Evolutionary conservation across 495 filamentous ascomycete species (phyloP).

Genomic region (Neurospora intermedia): DNA sequence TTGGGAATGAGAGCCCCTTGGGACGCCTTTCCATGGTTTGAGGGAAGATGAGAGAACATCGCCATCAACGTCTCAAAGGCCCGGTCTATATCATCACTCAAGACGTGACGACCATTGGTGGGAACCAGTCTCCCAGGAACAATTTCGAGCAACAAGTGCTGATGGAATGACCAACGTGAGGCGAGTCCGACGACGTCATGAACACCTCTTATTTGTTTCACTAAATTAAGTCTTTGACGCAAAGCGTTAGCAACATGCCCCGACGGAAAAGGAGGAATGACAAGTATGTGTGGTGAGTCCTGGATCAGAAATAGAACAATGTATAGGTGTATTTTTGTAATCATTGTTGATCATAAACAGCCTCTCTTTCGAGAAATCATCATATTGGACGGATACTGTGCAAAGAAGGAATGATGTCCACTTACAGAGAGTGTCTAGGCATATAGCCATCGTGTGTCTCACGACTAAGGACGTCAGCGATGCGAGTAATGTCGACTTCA

Average conservation of each 20-base stretch:
- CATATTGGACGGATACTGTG: neutral
- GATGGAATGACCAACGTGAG: constrained; percentile 10
- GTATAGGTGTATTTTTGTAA: neutral
- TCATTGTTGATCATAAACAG: neutral
- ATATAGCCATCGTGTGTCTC: constrained; percentile 12
- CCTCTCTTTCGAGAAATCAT: constrained; percentile 1
- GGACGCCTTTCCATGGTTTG: neutral
- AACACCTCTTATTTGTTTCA: neutral
- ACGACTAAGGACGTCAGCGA: constrained; percentile 7
- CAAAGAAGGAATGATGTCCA: neutral
- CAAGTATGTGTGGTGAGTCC: neutral
- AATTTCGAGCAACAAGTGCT: constrained; percentile 4
- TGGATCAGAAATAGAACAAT: neutral
- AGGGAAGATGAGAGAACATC: neutral
- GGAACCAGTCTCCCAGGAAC: neutral
- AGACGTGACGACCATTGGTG: neutral
- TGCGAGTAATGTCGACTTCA: constrained; percentile 3
- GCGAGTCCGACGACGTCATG: constrained; percentile 7
- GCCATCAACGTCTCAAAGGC: neutral
- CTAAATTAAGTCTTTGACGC: constrained; percentile 9
- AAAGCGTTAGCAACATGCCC: constrained; percentile 2
- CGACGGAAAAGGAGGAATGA: neutral
- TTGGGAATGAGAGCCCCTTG: neutral
- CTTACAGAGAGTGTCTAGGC: constrained; percentile 16
- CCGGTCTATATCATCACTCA: neutral